Percentiles rank a stretch among this genome's conserved stretches.
Conservation (phyloP, 805 yeast species). For the Kodamaea restingae region DNA sequence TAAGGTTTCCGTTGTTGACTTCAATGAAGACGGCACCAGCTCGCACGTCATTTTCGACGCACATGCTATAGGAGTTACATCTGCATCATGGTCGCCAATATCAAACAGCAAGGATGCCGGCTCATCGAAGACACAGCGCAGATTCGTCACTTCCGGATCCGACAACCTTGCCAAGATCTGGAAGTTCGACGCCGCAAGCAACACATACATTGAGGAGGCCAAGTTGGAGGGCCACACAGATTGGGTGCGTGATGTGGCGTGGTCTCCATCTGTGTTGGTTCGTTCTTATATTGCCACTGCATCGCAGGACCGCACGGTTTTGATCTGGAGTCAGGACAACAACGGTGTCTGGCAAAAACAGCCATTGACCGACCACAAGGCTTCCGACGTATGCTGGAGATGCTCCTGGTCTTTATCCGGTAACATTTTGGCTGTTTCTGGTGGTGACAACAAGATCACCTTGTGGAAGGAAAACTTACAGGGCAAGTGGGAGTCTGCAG, state of each 20-base stretch:
- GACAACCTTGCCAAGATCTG: conserved; percentile 92
- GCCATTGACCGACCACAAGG: conserved; percentile 68
- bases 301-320: conserved; percentile 91
- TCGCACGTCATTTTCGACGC: conserved; percentile 65
- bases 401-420: conserved; percentile 97
- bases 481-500: conserved; percentile 97
- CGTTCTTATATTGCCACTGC: conserved; percentile 93
- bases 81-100: conserved; percentile 92
- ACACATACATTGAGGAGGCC: conserved; percentile 67
- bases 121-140: conserved; percentile 46
- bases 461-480: conserved; percentile 93
- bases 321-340: conserved; percentile 87
- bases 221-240: conserved; percentile 87
- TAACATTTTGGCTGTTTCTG: conserved; percentile 88
- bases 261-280: conserved; percentile 90
- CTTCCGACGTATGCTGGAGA: conserved; percentile 98
- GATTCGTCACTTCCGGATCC: conserved; percentile 92
- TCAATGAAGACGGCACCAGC: conserved; percentile 82
- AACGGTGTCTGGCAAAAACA: conserved; percentile 78
- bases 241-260: conserved; percentile 98
- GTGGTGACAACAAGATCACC: conserved; percentile 94
- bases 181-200: conserved; percentile 56
- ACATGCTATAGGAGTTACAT: conserved; percentile 89
- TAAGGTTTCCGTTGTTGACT: conserved; percentile 82
- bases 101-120: conserved; percentile 22